Evolutionary conservation across 176 grass and related monocot species (phyloP).

Genomic region (Eleusine coracana): DNA sequence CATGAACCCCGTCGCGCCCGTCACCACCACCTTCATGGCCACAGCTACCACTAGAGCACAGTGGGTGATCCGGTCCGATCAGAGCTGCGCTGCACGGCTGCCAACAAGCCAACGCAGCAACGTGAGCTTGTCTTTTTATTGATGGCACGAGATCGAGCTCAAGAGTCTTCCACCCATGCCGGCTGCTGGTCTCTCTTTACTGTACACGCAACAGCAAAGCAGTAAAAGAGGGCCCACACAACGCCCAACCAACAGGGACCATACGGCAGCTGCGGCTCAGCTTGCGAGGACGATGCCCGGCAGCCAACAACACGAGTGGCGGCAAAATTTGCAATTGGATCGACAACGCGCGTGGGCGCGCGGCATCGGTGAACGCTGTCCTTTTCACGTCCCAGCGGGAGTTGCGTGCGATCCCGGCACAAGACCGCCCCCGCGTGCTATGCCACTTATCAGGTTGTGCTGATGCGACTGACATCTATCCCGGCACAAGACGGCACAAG

Average conservation of each 20-base stretch:
- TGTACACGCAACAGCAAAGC: too few species aligned
- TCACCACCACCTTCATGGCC: slow-evolving; percentile 73
- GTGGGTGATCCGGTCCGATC: background rate
- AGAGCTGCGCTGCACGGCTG: background rate
- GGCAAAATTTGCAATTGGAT: background rate
- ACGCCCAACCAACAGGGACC: background rate
- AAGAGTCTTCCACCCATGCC: background rate
- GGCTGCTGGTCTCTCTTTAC: background rate
- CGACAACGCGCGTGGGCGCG: background rate
- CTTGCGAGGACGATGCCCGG: background rate
- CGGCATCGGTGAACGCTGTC: background rate
- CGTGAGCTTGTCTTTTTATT: background rate
- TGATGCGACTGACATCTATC: background rate
- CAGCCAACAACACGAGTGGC: background rate
- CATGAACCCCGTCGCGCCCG: slow-evolving; percentile 82
- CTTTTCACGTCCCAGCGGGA: background rate
- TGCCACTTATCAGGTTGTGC: too few species aligned
- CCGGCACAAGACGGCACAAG: too few species aligned
- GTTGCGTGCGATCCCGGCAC: background rate
- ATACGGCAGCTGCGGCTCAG: background rate
- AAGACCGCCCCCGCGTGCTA: background rate
- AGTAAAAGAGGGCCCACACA: too few species aligned
- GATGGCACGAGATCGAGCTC: background rate
- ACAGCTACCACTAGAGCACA: background rate
- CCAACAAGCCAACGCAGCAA: background rate